A percentile compares a stretch with the other conserved stretches of the same genome.
Evolutionary conservation across 1,284 basidiomycete species (phyloP).

Genomic region (Boletus smithii): DNA sequence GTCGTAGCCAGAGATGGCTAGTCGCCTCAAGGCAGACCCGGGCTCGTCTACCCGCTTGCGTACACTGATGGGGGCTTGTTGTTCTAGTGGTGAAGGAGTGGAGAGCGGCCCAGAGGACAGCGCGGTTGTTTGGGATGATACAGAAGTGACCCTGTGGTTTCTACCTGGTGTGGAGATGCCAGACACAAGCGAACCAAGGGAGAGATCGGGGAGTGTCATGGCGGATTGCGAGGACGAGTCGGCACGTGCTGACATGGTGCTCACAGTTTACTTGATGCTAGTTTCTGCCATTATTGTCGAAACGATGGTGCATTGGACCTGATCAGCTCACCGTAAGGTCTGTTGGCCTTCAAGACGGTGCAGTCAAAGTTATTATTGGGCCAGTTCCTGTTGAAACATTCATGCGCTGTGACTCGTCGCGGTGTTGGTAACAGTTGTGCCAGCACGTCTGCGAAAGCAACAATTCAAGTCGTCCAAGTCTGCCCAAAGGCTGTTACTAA

Average conservation of each 20-base stretch:
- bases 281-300: not conserved
- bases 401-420: not conserved
- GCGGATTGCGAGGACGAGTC: conserved; percentile 41
- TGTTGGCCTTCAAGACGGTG: conserved; percentile 1
- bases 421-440: too few species aligned
- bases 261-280: conserved; percentile 14
- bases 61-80: conserved; percentile 13
- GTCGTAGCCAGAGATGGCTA: conserved; percentile 33
- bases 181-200: conserved; percentile 55
- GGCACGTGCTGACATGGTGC: conserved; percentile 24
- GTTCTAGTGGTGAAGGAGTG: conserved; percentile 49
- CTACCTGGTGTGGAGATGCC: conserved; percentile 56
- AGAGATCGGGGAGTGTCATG: conserved; percentile 56
- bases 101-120: conserved; percentile 51
- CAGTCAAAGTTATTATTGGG: not conserved
- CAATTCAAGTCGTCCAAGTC: too few species aligned
- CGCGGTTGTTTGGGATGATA: conserved; percentile 51
- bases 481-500: too few species aligned
- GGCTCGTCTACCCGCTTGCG: conserved; percentile 27
- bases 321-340: conserved; percentile 10
- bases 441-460: too few species aligned
- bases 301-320: not conserved
- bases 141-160: conserved; percentile 48
- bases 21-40: conserved; percentile 24
- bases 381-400: not conserved